Percentiles rank a stretch among this genome's conserved stretches.
Conservation (phyloP, 805 yeast genomes). For the Cyberlindnera veronae region DNA sequence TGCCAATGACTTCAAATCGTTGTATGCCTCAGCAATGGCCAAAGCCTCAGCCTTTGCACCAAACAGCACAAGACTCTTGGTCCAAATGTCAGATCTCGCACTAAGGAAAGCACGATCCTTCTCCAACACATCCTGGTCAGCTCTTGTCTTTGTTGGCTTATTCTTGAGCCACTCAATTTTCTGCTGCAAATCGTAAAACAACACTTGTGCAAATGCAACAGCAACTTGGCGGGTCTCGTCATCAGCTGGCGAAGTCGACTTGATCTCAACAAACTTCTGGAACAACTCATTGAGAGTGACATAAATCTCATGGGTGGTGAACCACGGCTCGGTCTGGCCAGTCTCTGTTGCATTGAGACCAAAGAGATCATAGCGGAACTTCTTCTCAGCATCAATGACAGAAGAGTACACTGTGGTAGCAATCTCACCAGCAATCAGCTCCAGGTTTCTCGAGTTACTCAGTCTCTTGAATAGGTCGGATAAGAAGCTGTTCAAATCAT, state of each 20-base stretch:
- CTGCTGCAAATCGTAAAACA: constrained; percentile 39
- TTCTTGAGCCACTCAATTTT: constrained; percentile 31
- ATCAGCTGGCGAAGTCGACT: constrained; percentile 7
- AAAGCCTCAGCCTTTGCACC: constrained; percentile 53
- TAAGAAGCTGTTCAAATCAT: constrained; percentile 27
- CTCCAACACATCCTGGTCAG: constrained; percentile 19
- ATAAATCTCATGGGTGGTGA: constrained; percentile 40
- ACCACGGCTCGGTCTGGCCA: constrained; percentile 42
- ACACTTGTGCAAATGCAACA: constrained; percentile 36
- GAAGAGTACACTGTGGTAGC: constrained; percentile 28
- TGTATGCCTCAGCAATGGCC: constrained; percentile 58
- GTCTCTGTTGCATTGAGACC: constrained; percentile 29
- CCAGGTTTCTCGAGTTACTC: constrained; percentile 12
- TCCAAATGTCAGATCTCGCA: constrained; percentile 50
- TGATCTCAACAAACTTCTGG: constrained; percentile 26
- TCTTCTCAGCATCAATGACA: constrained; percentile 40
- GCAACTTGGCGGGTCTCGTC: constrained; percentile 25
- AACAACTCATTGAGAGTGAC: constrained; percentile 40
- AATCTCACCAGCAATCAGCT: constrained; percentile 21
- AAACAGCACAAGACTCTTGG: constrained; percentile 48
- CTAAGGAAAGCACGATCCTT: constrained; percentile 23
- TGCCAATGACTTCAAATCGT: constrained; percentile 63
- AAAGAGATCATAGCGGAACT: constrained; percentile 32
- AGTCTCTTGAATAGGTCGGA: constrained; percentile 24
- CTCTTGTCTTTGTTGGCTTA: constrained; percentile 22